These are phyloP conservation scores for Strobilomyces confusus DNA, from an alignment of 768 basidiomycete genomes.

Conservation along the genomic window DNA sequence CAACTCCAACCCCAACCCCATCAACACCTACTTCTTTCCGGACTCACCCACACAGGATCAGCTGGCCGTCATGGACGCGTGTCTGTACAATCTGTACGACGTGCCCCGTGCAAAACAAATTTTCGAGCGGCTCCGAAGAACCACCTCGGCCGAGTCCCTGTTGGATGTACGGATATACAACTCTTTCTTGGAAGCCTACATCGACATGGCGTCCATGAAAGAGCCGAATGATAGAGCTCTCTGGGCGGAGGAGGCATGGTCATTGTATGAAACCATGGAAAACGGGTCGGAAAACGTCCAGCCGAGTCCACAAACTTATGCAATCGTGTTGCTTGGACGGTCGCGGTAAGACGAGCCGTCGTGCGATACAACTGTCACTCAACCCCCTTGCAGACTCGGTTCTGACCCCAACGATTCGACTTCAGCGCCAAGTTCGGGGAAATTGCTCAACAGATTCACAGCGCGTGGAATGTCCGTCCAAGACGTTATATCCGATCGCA, in stretches of 20 bases:
- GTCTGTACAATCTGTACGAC: constrained; percentile 71
- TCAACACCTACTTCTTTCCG: constrained; percentile 53
- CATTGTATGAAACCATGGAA: constrained; percentile 58
- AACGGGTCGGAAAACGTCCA: constrained; percentile 39
- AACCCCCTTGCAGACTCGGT: constrained; percentile 34
- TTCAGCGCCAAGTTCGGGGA: constrained; percentile 15
- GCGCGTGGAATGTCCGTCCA: constrained; percentile 48
- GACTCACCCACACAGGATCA: constrained; percentile 66
- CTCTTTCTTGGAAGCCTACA: constrained; percentile 60
- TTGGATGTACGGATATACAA: constrained; percentile 54
- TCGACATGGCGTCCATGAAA: constrained; percentile 50
- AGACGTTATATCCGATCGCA: constrained; percentile 54
- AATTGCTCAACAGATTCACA: constrained; percentile 43
- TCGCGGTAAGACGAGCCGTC: constrained; percentile 39
- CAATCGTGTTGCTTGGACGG: constrained; percentile 60
- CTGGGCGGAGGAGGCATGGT: constrained; percentile 65
- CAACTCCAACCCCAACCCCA: constrained; percentile 33
- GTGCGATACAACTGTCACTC: constrained; percentile 3
- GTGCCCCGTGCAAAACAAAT: constrained; percentile 71
- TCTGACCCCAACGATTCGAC: constrained; percentile 27
- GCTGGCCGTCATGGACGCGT: constrained; percentile 78
- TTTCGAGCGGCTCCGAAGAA: constrained; percentile 58
- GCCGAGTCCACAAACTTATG: constrained; percentile 61
- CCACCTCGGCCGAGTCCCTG: constrained; percentile 41
- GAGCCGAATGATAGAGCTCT: constrained; percentile 40